Percentiles rank a stretch among this genome's conserved stretches.
Conservation (phyloP, 257 asterid species). For the Primulina huaijiensis region DNA sequence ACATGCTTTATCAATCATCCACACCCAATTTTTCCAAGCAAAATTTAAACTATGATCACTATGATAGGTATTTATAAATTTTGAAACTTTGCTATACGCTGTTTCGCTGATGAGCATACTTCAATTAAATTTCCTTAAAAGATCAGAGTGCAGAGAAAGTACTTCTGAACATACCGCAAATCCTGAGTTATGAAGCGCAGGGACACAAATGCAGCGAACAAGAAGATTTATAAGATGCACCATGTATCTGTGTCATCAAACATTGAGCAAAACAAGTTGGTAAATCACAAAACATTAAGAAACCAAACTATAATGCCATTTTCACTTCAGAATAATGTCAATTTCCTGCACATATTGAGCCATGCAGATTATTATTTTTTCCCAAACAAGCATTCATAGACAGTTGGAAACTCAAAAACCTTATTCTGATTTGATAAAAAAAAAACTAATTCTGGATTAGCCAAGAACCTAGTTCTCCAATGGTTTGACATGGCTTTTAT, state of each 20-base stretch:
- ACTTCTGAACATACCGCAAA: conserved; percentile 74
- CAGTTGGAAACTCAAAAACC: conserved; percentile 4
- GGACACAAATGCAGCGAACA: conserved; percentile 68
- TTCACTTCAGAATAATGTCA: not conserved
- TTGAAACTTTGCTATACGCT: conserved; percentile 4
- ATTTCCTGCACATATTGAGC: conserved; percentile 12
- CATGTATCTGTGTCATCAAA: conserved; percentile 65
- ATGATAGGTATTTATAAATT: not conserved
- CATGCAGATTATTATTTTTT: conserved; percentile 1
- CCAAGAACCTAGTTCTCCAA: conserved; percentile 4
- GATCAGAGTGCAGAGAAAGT: conserved; percentile 8
- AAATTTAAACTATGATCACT: conserved; percentile 2
- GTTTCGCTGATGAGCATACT: not conserved
- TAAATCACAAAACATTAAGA: conserved; percentile 20
- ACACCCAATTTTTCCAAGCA: conserved; percentile 13
- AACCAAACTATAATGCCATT: conserved; percentile 14
- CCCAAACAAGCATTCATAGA: conserved; percentile 3
- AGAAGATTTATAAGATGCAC: conserved; percentile 89
- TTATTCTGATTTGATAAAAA: not conserved
- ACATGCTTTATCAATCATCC: conserved; percentile 21
- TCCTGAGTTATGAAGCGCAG: conserved; percentile 94
- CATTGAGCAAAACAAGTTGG: conserved; percentile 24
- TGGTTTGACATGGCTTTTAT: not conserved
- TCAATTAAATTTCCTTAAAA: not conserved
- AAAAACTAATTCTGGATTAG: not conserved